Percentiles rank a stretch among this genome's conserved stretches.
phyloP scores from a whole-genome alignment of 1,284 basidiomycete species.

The Taiwanofungus camphoratus region DNA sequence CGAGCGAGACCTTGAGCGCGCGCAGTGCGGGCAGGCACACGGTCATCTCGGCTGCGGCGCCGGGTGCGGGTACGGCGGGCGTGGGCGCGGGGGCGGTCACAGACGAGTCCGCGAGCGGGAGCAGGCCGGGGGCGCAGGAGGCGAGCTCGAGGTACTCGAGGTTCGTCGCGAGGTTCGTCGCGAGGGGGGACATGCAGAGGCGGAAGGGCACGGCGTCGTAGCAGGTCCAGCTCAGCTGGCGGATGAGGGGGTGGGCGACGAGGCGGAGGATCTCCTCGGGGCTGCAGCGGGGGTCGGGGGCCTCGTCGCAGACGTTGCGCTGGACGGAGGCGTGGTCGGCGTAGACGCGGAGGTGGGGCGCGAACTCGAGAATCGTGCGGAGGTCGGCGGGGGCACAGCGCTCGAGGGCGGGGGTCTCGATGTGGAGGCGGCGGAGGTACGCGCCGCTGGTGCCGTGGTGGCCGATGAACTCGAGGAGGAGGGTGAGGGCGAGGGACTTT shows the following conservation, averaged over 20 bases:
- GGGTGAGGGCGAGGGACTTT: constrained; percentile 46
- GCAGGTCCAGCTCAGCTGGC: constrained; percentile 61
- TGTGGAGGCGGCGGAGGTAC: constrained; percentile 57
- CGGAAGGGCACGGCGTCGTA: constrained; percentile 62
- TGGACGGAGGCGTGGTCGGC: constrained; percentile 60
- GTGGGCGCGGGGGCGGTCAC: constrained; percentile 21
- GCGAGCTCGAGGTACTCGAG: constrained; percentile 56
- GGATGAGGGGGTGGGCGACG: constrained; percentile 51
- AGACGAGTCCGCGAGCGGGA: too few relatives aligned
- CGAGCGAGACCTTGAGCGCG: constrained; percentile 62
- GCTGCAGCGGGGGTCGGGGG: constrained; percentile 39
- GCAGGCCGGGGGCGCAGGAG: constrained; percentile 31
- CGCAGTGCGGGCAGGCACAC: constrained; percentile 48
- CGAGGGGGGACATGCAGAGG: constrained; percentile 47
- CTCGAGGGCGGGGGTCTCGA: constrained; percentile 62
- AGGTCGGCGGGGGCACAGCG: constrained; percentile 63
- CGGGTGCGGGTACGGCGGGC: constrained; percentile 18
- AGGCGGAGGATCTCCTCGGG: constrained; percentile 51
- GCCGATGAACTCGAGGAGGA: constrained; percentile 42
- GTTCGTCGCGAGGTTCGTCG: constrained; percentile 42
- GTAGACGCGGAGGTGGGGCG: constrained; percentile 52
- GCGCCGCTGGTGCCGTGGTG: constrained; percentile 34
- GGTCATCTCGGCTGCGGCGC: constrained; percentile 23
- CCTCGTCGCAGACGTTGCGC: constrained; percentile 40
- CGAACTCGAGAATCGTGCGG: constrained; percentile 56